Evolutionary conservation across 768 basidiomycete genomes (phyloP).

Genomic region (Termitomyces heimii): DNA sequence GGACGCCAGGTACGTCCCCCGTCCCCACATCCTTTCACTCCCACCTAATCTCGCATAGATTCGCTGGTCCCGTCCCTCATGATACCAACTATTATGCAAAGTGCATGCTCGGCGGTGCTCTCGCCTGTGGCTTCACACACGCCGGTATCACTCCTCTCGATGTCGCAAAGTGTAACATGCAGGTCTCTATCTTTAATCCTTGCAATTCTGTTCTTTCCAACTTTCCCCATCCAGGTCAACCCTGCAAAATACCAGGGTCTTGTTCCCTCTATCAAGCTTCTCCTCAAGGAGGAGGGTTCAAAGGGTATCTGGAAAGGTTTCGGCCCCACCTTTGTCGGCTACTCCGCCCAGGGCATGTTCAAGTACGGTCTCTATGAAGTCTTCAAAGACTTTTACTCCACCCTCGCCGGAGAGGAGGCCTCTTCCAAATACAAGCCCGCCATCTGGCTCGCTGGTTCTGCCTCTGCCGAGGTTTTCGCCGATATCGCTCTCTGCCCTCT

Average conservation of each 20-base stretch:
- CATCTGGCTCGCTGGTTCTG: slow-evolving; percentile 93
- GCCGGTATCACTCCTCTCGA: slow-evolving; percentile 84
- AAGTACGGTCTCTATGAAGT: slow-evolving; percentile 97
- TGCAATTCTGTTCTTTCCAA: neutral
- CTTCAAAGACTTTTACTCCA: slow-evolving; percentile 93
- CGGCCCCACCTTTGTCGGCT: slow-evolving; percentile 89
- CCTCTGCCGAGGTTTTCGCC: slow-evolving; percentile 93
- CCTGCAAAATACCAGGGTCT: slow-evolving; percentile 72
- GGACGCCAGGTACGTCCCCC: slow-evolving; percentile 58
- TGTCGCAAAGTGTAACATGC: slow-evolving; percentile 91
- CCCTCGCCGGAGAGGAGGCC: slow-evolving; percentile 81
- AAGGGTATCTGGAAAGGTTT: slow-evolving; percentile 92
- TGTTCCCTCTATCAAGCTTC: slow-evolving; percentile 49
- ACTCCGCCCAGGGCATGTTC: slow-evolving; percentile 96
- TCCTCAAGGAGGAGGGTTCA: slow-evolving; percentile 76
- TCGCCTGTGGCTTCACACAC: slow-evolving; percentile 87
- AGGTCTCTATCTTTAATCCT: slow-evolving; percentile 40
- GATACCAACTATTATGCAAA: slow-evolving; percentile 75
- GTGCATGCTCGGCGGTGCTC: slow-evolving; percentile 81
- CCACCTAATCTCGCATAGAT: slow-evolving; percentile 30
- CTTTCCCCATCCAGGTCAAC: slow-evolving; percentile 48
- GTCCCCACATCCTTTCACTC: neutral
- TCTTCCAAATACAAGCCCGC: slow-evolving; percentile 76
- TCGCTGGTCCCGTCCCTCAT: slow-evolving; percentile 69
- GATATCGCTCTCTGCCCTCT: slow-evolving; percentile 94